Percentiles rank a stretch among this genome's conserved stretches.
Evolutionary conservation across 163 green algal genomes (phyloP).

Genomic region (Prototheca wickerhamii): DNA sequence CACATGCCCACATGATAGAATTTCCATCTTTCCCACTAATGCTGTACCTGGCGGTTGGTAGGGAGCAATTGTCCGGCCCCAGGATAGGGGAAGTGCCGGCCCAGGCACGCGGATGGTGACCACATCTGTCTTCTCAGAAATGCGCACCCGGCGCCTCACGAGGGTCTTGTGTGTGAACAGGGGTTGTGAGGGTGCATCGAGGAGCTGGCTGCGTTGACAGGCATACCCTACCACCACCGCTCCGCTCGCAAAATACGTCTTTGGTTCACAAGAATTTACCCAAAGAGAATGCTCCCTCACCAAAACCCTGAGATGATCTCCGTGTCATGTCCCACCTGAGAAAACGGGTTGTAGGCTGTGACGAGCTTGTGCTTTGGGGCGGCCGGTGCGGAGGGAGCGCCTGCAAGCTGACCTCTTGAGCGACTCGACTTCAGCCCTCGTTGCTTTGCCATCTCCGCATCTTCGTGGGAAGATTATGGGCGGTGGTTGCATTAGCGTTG

Average conservation of each 20-base stretch:
- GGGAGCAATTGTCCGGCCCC: conserved; percentile 61
- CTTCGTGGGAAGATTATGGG: no score
- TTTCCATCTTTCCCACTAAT: no score
- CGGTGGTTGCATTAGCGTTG: no score
- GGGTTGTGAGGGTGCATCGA: not conserved
- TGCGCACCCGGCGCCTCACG: conserved; percentile 22
- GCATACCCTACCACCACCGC: no score
- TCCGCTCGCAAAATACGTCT: no score
- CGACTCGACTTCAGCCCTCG: no score
- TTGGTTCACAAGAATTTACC: no score
- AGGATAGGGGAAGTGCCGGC: conserved; percentile 65
- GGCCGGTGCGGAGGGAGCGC: no score
- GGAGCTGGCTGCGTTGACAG: not conserved
- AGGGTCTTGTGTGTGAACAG: conserved; percentile 20
- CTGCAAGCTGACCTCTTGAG: no score
- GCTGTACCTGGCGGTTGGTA: conserved; percentile 38
- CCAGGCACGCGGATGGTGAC: conserved; percentile 47
- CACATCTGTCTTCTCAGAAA: conserved; percentile 30
- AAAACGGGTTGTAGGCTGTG: conserved; percentile 66
- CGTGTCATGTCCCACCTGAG: conserved; percentile 24
- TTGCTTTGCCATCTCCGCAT: no score
- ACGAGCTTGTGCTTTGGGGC: conserved; percentile 34
- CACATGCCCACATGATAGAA: no score
- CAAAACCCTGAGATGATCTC: not conserved
- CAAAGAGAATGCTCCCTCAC: no score